Percentiles rank a stretch among this genome's conserved stretches.
These are phyloP conservation scores for Fusarium sp. DNA, from an alignment of 2,329 filamentous ascomycete genomes.

Conservation along the genomic window DNA sequence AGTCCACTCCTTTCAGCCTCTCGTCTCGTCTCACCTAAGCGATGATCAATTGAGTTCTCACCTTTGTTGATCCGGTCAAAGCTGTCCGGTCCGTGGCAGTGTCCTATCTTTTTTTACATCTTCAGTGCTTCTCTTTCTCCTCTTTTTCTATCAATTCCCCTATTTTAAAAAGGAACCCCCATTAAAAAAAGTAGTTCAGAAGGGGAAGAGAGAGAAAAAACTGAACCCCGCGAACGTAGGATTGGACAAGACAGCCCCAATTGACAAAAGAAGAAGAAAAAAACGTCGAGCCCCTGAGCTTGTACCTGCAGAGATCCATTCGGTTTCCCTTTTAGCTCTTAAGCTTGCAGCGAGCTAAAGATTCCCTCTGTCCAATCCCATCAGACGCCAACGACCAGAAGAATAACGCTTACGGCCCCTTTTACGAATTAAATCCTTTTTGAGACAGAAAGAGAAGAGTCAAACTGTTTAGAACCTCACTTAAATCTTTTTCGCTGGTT, in stretches of 20 bases:
- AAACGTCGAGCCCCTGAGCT: slow-evolving; percentile 36
- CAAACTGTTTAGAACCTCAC: background rate
- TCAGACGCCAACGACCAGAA: slow-evolving; percentile 1
- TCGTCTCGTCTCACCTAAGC: slow-evolving; percentile 4
- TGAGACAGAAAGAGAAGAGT: background rate
- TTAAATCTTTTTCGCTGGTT: background rate
- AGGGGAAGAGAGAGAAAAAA: slow-evolving; percentile 4
- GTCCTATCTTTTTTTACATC: background rate
- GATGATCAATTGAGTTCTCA: background rate
- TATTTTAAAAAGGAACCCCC: slow-evolving; percentile 12
- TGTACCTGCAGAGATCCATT: slow-evolving; percentile 17
- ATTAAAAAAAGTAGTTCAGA: background rate
- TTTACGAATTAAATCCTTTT: slow-evolving; percentile 5
- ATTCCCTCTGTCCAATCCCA: background rate
- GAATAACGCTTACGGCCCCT: slow-evolving; percentile 21
- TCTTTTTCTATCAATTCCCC: slow-evolving; percentile 11
- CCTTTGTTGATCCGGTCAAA: slow-evolving; percentile 8
- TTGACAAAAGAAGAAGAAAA: background rate
- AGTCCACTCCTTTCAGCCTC: slow-evolving; percentile 15
- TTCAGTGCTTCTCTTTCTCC: background rate
- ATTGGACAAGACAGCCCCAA: slow-evolving; percentile 19
- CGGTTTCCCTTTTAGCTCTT: background rate
- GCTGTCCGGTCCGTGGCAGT: slow-evolving; percentile 30
- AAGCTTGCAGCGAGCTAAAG: slow-evolving; percentile 6
- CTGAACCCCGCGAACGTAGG: slow-evolving; percentile 28